Evolutionary conservation across 768 basidiomycete species (phyloP).

Genomic region (Panus rudis): DNA sequence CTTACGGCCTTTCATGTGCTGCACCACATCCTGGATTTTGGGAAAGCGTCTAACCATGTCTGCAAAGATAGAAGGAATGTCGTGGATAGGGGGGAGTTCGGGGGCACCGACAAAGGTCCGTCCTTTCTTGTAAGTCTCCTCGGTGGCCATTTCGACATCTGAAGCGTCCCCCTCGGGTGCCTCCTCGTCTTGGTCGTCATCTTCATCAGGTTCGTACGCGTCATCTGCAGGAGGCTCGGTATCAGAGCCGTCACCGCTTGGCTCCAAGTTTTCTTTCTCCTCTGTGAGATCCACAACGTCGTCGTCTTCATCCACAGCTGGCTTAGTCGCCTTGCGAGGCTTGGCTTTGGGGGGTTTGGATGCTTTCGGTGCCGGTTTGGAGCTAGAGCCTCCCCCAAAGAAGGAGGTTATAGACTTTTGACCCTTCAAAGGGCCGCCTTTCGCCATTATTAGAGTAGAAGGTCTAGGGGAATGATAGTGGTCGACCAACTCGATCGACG

Average conservation of each 20-base stretch:
- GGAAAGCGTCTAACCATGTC: constrained; percentile 65
- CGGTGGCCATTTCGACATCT: background rate
- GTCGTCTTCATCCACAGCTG: constrained; percentile 11
- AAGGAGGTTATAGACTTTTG: constrained; percentile 53
- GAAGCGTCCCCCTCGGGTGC: constrained; percentile 23
- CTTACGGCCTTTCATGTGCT: constrained; percentile 68
- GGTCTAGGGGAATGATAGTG: too few relatives aligned
- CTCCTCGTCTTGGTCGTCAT: constrained; percentile 26
- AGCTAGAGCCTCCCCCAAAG: constrained; percentile 31
- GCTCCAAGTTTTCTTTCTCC: constrained; percentile 10
- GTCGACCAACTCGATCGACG: too few relatives aligned
- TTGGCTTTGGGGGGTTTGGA: constrained; percentile 21
- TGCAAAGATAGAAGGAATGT: constrained; percentile 65
- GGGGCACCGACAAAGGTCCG: too few relatives aligned
- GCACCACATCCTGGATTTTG: constrained; percentile 56
- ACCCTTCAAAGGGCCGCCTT: too few relatives aligned
- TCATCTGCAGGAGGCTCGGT: constrained; percentile 20
- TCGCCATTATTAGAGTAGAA: too few relatives aligned
- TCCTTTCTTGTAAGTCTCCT: background rate
- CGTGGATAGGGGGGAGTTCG: constrained; percentile 58
- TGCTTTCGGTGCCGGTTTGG: constrained; percentile 1
- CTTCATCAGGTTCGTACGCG: constrained; percentile 25
- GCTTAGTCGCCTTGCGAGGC: constrained; percentile 10
- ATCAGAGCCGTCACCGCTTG: constrained; percentile 12
- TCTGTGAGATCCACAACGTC: constrained; percentile 10